Base-by-base conservation (phyloP, 495 filamentous ascomycete species). In the Umbilicaria muhlenbergii region DNA sequence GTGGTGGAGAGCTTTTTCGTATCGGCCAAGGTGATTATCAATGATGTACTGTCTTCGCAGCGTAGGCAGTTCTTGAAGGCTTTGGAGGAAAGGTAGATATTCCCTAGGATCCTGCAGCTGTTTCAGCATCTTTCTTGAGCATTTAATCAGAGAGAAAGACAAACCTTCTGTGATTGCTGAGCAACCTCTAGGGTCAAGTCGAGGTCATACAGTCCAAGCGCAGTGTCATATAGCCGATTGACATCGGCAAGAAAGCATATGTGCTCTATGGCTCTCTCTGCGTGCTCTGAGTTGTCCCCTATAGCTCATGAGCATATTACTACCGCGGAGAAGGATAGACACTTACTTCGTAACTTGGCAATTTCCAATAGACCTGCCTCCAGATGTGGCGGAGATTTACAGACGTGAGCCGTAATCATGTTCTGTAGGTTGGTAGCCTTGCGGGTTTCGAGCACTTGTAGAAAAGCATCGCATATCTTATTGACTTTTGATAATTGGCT, bases 241-340 rank as follows among this genome's bases (percentile, higher is more conserved):
- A 91, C 79, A 62, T 98, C 91, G 0, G 86, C 83, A 35, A 98
- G 68, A 65, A 95, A 98, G 67, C 86, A 95, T 49, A 96, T 94
- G 51, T 98, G 91, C 55, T 92, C 86, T 33, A 94, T 80, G 1
- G 88, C 86, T 57, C 77, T 75, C 49, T 95, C 84, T 4, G 81
- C 80, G 48, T 86, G 66, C 13, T 78, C 65, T 28, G 79, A 62
- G 31, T 78, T 70, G 50, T 78, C 65, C 40, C 70, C 74, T 69
- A 31, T 17, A 37, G 32, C 34, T n/a, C n/a, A 21, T 62, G 11
- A 63, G 58, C 49, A n/a, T 32, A 36, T 10, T 17, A 38, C 24
- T 3, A 8, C 5, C 24, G 4, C 24, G 4, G 8, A 28, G 6
- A 10, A 28, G 3, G 24, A 28, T 6, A 10, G 24, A 16, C 21